phyloP scores from a whole-genome alignment of 176 grass and related monocot species.

The Musa acuminata region DNA sequence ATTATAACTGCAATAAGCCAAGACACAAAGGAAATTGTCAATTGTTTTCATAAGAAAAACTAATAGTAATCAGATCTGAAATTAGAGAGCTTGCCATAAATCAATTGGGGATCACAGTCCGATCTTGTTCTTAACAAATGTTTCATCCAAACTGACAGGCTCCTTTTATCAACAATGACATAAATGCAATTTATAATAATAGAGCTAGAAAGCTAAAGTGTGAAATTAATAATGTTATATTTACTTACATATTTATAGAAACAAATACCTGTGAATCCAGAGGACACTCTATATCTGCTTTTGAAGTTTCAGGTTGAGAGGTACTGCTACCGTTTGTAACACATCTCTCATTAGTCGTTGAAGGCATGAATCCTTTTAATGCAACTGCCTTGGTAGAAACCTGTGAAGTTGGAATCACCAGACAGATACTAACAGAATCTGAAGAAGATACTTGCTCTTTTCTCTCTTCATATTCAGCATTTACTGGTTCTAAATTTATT shows the following conservation, averaged over 20 bases:
- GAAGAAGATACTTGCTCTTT: conserved; percentile 75
- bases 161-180: conserved; percentile 12
- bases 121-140: conserved; percentile 25
- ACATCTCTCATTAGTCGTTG: conserved; percentile 21
- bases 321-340: conserved; percentile 25
- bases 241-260: neutral
- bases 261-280: conserved; percentile 34
- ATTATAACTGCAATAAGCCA: neutral
- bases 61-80: conserved; percentile 2
- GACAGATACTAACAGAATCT: conserved; percentile 48
- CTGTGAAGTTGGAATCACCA: conserved; percentile 32
- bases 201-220: neutral
- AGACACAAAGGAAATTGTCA: conserved; percentile 4
- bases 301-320: conserved; percentile 23
- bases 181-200: neutral
- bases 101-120: conserved; percentile 33
- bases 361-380: conserved; percentile 30
- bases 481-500: conserved; percentile 20
- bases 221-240: neutral
- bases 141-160: conserved; percentile 30
- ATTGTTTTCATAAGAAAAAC: conserved; percentile 8
- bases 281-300: conserved; percentile 20
- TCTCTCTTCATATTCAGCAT: conserved; percentile 28
- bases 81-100: conserved; percentile 25
- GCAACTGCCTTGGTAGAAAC: conserved; percentile 40